phyloP scores from a whole-genome alignment of 2,329 filamentous ascomycete genomes.

The Monosporascus sp. region DNA sequence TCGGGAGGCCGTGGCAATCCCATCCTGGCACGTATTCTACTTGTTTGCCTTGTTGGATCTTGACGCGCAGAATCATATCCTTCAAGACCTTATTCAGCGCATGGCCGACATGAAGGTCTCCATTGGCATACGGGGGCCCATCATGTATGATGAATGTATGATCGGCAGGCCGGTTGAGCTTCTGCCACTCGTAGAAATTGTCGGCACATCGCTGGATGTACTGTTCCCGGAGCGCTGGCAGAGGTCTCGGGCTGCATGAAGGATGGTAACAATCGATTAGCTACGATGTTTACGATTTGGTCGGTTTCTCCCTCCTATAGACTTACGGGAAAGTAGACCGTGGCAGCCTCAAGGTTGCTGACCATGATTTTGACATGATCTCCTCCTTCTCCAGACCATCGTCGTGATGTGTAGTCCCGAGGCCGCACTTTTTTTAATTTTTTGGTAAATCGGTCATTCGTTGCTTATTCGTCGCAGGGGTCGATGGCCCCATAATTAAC shows the following conservation, averaged over 20 bases:
- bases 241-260: conserved; percentile 43
- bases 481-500: background rate
- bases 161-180: conserved; percentile 43
- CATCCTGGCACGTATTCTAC: conserved; percentile 86
- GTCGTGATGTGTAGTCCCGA: conserved; percentile 4
- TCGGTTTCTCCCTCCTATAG: background rate
- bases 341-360: conserved; percentile 69
- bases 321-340: conserved; percentile 67
- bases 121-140: conserved; percentile 96
- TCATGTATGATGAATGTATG: conserved; percentile 80
- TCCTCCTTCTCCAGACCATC: conserved; percentile 14
- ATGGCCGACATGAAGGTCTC: conserved; percentile 84
- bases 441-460: background rate
- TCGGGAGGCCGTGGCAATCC: conserved; percentile 97
- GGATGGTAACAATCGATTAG: conserved; percentile 12
- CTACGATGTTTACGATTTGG: background rate
- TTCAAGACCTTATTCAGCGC: conserved; percentile 96
- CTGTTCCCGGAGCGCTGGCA: conserved; percentile 40
- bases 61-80: conserved; percentile 80
- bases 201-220: conserved; percentile 77
- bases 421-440: conserved; percentile 3
- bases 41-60: conserved; percentile 70
- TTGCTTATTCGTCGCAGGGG: background rate
- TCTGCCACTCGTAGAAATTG: conserved; percentile 87
- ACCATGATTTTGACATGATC: conserved; percentile 57